A percentile compares a stretch with the other conserved stretches of the same genome.
Conservation (phyloP, 192 early-diverging fungal species). For the Coemansia pectinata region DNA sequence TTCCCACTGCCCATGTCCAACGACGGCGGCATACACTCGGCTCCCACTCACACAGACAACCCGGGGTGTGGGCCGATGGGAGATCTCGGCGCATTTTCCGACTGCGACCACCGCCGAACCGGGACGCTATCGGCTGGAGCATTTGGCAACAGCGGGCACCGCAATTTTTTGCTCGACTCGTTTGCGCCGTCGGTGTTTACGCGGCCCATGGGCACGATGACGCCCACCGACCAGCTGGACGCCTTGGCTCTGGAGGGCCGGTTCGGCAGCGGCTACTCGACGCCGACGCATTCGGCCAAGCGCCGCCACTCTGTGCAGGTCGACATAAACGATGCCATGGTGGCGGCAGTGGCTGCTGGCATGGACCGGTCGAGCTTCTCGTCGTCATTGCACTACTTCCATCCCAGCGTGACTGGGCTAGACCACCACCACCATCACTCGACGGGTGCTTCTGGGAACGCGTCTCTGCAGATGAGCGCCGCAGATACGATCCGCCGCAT, state of each 20-base stretch:
- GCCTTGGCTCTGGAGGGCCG: slow-evolving; percentile 52
- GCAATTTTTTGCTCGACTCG: slow-evolving; percentile 31
- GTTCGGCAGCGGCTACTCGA: slow-evolving; percentile 35
- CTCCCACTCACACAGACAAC: slow-evolving; percentile 15
- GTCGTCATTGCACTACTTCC: slow-evolving; percentile 37
- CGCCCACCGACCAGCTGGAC: slow-evolving; percentile 52
- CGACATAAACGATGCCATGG: slow-evolving; percentile 48
- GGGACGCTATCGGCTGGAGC: slow-evolving; percentile 26
- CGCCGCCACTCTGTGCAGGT: slow-evolving; percentile 52
- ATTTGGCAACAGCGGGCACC: slow-evolving; percentile 9
- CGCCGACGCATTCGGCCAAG: slow-evolving; percentile 42
- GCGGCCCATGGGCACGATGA: slow-evolving; percentile 31
- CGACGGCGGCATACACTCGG: slow-evolving; percentile 37
- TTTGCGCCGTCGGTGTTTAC: slow-evolving; percentile 50
- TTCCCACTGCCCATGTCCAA: slow-evolving; percentile 6
- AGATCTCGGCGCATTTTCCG: slow-evolving; percentile 8
- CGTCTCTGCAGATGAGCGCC: slow-evolving; percentile 21
- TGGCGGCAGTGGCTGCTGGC: slow-evolving; percentile 35
- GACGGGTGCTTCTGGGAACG: not conserved
- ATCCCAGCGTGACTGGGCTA: slow-evolving; percentile 21
- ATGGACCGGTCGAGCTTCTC: slow-evolving; percentile 36
- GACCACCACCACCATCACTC: slow-evolving; percentile 14
- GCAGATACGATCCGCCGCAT: slow-evolving; percentile 47
- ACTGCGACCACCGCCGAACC: slow-evolving; percentile 15
- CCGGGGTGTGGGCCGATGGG: slow-evolving; percentile 3